These are phyloP conservation scores for Saccharomyces uvarum DNA, from an alignment of 1,139 yeast species.

Conservation along the genomic window DNA sequence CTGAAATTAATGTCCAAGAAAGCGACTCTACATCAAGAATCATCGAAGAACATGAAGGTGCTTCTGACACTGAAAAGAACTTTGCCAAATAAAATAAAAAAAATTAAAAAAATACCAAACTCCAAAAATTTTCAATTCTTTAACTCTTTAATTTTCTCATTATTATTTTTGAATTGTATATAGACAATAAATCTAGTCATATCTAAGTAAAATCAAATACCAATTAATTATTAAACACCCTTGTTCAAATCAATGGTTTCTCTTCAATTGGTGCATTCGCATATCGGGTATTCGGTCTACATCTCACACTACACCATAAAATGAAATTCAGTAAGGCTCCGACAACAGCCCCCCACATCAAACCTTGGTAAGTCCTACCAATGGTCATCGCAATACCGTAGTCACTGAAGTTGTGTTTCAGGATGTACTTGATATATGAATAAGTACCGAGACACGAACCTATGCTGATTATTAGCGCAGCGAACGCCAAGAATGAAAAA, in stretches of 20 bases:
- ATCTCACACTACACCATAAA: slow-evolving; percentile 22
- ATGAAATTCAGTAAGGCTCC: slow-evolving; percentile 21
- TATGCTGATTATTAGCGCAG: slow-evolving; percentile 21
- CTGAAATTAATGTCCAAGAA: slow-evolving; percentile 3
- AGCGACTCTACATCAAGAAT: slow-evolving; percentile 2
- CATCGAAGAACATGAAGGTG: slow-evolving; percentile 1
- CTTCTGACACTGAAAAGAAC: not conserved
- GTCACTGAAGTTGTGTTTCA: slow-evolving; percentile 16
- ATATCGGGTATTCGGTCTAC: slow-evolving; percentile 8
- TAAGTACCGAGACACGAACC: slow-evolving; percentile 26
- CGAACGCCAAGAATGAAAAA: slow-evolving; percentile 18
- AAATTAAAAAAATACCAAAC: not conserved
- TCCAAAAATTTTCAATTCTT: not conserved
- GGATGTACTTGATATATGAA: slow-evolving; percentile 17
- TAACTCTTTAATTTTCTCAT: not conserved
- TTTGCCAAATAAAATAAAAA: not conserved
- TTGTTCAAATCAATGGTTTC: slow-evolving; percentile 15
- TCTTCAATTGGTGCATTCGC: slow-evolving; percentile 18
- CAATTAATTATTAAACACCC: not conserved
- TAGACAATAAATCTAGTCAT: not conserved
- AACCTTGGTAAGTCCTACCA: slow-evolving; percentile 21
- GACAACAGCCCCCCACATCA: slow-evolving; percentile 27
- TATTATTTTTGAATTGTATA: not conserved
- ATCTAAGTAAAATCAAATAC: slow-evolving; percentile 5
- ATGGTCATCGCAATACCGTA: slow-evolving; percentile 23